Evolutionary conservation across 139 green algal genomes (phyloP).

Genomic region (Micromonas commoda): DNA sequence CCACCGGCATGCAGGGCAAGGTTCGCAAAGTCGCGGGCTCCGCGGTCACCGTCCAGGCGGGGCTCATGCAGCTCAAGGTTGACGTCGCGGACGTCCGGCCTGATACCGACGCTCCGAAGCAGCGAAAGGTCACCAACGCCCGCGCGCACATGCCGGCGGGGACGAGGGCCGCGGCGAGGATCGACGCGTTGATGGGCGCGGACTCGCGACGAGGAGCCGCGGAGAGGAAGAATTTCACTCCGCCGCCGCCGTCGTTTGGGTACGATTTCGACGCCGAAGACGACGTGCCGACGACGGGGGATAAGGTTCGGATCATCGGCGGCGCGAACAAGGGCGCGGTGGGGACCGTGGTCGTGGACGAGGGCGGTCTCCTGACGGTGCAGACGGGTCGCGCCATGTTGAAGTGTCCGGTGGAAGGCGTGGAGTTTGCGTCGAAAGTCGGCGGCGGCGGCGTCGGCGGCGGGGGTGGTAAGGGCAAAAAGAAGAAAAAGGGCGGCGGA

Average conservation of each 20-base stretch:
- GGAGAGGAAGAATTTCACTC: too few relatives aligned
- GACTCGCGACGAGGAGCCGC: neutral
- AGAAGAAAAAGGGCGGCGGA: conserved; percentile 10
- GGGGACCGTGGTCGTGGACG: conserved; percentile 10
- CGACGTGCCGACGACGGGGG: neutral
- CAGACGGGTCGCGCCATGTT: neutral
- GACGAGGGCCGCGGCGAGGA: neutral
- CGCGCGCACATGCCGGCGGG: too few relatives aligned
- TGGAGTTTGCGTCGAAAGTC: neutral
- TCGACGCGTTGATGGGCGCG: neutral
- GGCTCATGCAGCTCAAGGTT: neutral
- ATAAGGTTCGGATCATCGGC: neutral
- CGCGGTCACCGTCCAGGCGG: neutral
- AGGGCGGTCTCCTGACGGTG: conserved; percentile 1
- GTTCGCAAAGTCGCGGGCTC: neutral
- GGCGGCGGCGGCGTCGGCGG: neutral
- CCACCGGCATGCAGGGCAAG: conserved; percentile 2
- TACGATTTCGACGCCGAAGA: neutral
- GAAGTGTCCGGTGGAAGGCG: neutral
- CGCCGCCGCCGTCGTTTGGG: too few relatives aligned
- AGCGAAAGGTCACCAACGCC: neutral
- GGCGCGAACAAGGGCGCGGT: neutral
- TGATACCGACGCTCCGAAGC: neutral
- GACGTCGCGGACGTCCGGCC: neutral
- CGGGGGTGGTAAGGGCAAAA: neutral